Percentiles rank a stretch among this genome's conserved stretches.
phyloP scores from a whole-genome alignment of 2,329 filamentous ascomycete species.

The Balansia obtecta region DNA sequence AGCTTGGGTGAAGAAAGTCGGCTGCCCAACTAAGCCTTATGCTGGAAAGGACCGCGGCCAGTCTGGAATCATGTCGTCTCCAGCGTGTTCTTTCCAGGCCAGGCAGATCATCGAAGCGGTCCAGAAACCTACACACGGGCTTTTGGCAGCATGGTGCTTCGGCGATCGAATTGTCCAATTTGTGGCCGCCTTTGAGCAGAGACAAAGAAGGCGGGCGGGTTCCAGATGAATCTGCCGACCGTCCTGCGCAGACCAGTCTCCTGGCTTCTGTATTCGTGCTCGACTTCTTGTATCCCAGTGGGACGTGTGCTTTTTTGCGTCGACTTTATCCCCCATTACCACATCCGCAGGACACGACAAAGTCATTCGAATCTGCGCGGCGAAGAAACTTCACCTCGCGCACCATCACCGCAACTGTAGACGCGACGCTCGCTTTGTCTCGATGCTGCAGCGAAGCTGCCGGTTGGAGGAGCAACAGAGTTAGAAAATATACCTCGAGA shows the following conservation, averaged over 20 bases:
- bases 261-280: conserved; percentile 37
- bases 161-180: conserved; percentile 32
- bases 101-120: conserved; percentile 23
- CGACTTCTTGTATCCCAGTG: conserved; percentile 43
- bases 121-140: conserved; percentile 32
- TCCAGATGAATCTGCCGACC: conserved; percentile 11
- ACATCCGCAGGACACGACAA: conserved; percentile 11
- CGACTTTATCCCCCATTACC: conserved; percentile 21
- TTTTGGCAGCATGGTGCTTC: conserved; percentile 45
- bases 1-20: conserved; percentile 10
- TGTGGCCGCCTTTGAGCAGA: conserved; percentile 26
- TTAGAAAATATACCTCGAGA: not conserved
- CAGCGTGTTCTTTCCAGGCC: conserved; percentile 35
- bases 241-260: conserved; percentile 17
- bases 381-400: conserved; percentile 17
- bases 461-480: not conserved
- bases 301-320: conserved; percentile 29
- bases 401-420: conserved; percentile 6
- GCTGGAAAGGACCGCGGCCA: conserved; percentile 45
- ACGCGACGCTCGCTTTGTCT: not conserved
- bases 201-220: conserved; percentile 9
- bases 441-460: not conserved
- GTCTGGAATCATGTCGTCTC: conserved; percentile 43
- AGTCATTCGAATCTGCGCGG: conserved; percentile 9
- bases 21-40: conserved; percentile 23